Conservation (phyloP, 306 rosid species). For the Quercus robur region DNA sequence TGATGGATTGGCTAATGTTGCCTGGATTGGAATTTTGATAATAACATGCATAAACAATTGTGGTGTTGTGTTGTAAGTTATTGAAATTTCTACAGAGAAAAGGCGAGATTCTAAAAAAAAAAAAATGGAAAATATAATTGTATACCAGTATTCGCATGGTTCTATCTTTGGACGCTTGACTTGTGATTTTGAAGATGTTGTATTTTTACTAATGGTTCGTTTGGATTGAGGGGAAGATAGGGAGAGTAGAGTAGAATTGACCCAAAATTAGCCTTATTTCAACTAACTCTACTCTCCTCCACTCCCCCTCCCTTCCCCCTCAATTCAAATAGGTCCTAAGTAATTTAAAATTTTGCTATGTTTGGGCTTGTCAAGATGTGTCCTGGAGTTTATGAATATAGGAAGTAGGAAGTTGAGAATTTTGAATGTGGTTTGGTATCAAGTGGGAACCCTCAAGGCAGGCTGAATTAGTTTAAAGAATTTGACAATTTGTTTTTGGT, state of each 20-base stretch:
- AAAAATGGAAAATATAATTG: neutral
- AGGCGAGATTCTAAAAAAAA: neutral
- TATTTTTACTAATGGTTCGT: neutral
- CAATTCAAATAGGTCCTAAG: neutral
- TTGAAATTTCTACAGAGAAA: neutral
- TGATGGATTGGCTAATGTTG: neutral
- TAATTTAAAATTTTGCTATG: neutral
- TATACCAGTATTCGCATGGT: neutral
- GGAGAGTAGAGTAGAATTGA: too few relatives aligned
- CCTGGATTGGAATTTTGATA: neutral
- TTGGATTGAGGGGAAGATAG: neutral
- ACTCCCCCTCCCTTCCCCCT: too few relatives aligned
- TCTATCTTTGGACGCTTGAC: neutral
- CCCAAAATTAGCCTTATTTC: too few relatives aligned
- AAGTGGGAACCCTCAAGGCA: neutral
- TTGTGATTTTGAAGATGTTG: neutral
- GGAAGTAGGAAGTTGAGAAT: neutral
- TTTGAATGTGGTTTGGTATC: neutral
- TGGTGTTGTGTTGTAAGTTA: neutral
- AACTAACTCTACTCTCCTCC: too few relatives aligned
- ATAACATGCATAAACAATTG: neutral
- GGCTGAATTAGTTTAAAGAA: neutral
- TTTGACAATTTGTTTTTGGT: neutral
- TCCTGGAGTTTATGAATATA: neutral
- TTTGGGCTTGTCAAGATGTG: neutral